A percentile compares a stretch with the other conserved stretches of the same genome.
phyloP scores from a whole-genome alignment of 208 protist genomes.

The Trypanosoma avium region DNA sequence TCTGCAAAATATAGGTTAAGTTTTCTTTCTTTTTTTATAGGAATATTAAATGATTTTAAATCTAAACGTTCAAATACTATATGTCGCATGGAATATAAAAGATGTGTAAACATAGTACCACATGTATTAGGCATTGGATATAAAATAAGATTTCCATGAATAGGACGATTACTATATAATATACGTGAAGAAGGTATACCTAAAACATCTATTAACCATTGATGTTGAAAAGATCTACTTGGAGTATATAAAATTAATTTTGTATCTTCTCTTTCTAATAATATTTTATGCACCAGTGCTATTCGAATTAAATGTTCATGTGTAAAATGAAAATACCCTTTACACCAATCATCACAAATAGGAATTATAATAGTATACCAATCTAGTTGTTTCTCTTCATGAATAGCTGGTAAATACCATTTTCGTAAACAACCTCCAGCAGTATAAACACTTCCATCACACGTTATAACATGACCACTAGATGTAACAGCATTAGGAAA shows the following conservation, averaged over 20 bases:
- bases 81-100: constrained; percentile 22
- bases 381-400: background rate
- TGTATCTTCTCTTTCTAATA: constrained; percentile 24
- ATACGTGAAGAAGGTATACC: constrained; percentile 26
- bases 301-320: constrained; percentile 36
- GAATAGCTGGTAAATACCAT: constrained; percentile 8
- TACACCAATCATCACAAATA: constrained; percentile 33
- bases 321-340: constrained; percentile 37
- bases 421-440: constrained; percentile 17
- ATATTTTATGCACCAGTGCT: constrained; percentile 23
- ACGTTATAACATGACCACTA: constrained; percentile 20
- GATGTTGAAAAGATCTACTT: constrained; percentile 16
- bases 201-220: constrained; percentile 31
- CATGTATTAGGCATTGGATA: constrained; percentile 29
- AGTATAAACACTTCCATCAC: constrained; percentile 18
- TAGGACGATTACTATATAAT: background rate
- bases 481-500: constrained; percentile 23
- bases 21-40: background rate
- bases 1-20: constrained; percentile 29
- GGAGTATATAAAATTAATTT: constrained; percentile 11
- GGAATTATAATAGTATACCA: constrained; percentile 9
- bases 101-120: constrained; percentile 16
- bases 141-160: constrained; percentile 14
- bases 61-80: constrained; percentile 28
- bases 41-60: constrained; percentile 10